Evolutionary conservation across 495 filamentous ascomycete species (phyloP), one percentile per base, ranked within the genome.

Genomic region (Hypoxylon fragiforme): DNA sequence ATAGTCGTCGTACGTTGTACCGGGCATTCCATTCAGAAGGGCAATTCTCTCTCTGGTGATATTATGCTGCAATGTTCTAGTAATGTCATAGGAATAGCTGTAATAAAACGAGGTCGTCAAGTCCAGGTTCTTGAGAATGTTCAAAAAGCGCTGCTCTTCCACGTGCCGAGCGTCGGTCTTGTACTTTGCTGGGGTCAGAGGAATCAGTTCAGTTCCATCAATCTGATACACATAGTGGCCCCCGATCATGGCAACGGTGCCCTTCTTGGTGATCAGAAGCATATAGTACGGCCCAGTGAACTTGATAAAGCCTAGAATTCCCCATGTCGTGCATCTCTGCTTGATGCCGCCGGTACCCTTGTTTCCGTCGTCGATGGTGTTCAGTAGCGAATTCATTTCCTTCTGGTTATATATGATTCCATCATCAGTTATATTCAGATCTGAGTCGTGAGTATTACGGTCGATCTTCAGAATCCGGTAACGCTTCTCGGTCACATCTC

Each of bases 211-310:
- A 8, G 94, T 98, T n/a, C 84, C 92, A 63, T 97, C 94, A 24
- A 97, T 82, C 70, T 96, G 90, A 62, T 96, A 97, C 42, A 97
- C 76, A 66, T 94, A 96, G 68, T 98, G 94, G 9, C 94, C 94
- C 28, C 94, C 94, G 30, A 98, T 83, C 85, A 96, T 89, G 32
- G 92, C 95, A 2, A 96, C 91, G 47, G 95, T 92, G 67, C 90
- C 92, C 69, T 92, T 83, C 72, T 97, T 97, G 34, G 92, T 98
- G 60, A 96, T 90, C 36, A 97, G 69, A 6, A 97, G 79, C 92
- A 98, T 97, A 60, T 98, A 98, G 67, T 91, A 96, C n/a, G 89
- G 84, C 5, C 90, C 92, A 5, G 94, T 98, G 65, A 98, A 97
- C 45, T 89, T 81, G 62, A 98, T 91, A 65, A 98, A 97, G 1